phyloP scores from a whole-genome alignment of 306 rosid genomes.

The Fragaria ananassa region DNA sequence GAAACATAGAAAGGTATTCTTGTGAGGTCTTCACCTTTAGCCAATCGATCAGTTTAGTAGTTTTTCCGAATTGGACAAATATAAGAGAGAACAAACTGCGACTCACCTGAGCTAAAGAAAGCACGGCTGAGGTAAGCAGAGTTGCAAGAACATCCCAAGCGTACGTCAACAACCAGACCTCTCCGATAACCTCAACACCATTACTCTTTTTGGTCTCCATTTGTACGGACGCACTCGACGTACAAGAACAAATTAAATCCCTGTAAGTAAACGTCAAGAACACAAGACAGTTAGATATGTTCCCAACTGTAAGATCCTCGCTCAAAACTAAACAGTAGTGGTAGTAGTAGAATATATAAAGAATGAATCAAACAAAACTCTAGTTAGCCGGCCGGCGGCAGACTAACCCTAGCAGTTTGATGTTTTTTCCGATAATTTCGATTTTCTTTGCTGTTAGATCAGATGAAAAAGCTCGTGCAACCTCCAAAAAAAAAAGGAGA shows the following conservation, averaged over 20 bases:
- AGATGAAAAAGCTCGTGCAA: background rate
- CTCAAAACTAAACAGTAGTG: no score
- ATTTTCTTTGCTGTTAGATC: background rate
- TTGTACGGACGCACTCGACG: slow-evolving; percentile 29
- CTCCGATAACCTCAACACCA: background rate
- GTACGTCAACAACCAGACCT: slow-evolving; percentile 29
- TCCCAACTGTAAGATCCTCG: no score
- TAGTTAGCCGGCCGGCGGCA: background rate
- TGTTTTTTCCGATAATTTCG: background rate
- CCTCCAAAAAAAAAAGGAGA: background rate
- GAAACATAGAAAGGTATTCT: no score
- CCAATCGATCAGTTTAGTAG: no score
- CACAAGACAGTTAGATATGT: background rate
- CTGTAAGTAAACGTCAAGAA: slow-evolving; percentile 19
- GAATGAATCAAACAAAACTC: no score
- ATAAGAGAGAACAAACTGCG: background rate
- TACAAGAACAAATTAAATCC: background rate
- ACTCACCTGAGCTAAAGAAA: slow-evolving; percentile 25
- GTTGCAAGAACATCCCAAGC: slow-evolving; percentile 22
- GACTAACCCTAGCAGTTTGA: background rate
- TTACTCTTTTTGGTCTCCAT: slow-evolving; percentile 32
- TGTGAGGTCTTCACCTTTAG: no score
- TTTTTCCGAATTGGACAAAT: background rate
- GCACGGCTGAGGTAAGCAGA: slow-evolving; percentile 31
- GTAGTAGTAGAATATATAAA: no score